Evolutionary conservation across 73 alveolate genomes (phyloP).

Genomic region (Tetrahymena malaccensis): DNA sequence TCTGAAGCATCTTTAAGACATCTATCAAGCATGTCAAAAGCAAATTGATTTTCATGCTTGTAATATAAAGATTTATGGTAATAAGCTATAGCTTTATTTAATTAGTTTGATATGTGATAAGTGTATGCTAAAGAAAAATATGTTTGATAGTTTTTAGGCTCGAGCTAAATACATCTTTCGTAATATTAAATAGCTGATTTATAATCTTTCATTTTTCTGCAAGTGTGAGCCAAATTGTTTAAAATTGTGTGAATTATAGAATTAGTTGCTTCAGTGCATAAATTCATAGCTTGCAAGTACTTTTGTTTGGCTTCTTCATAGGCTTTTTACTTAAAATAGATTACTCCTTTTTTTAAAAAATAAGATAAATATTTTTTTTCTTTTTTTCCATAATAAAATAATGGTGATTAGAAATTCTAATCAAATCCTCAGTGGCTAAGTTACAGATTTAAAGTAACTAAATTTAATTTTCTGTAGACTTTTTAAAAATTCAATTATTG

Average conservation of each 20-base stretch:
- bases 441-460: neutral
- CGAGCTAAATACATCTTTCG: constrained; percentile 48
- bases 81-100: constrained; percentile 73
- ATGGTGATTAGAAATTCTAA: neutral
- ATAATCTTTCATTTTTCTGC: constrained; percentile 71
- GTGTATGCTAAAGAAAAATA: constrained; percentile 83
- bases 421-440: neutral
- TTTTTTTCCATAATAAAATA: neutral
- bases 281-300: constrained; percentile 66
- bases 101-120: constrained; percentile 59
- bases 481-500: too few species aligned
- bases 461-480: neutral
- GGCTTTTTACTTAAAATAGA: constrained; percentile 70
- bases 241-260: constrained; percentile 77
- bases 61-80: constrained; percentile 89
- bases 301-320: constrained; percentile 70
- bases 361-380: neutral
- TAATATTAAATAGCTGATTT: constrained; percentile 38
- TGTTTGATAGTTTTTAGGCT: constrained; percentile 76
- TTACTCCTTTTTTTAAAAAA: constrained; percentile 52
- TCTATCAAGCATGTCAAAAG: constrained; percentile 79
- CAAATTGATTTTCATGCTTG: constrained; percentile 79
- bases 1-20: constrained; percentile 69
- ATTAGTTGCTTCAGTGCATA: constrained; percentile 82
- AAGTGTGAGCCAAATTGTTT: constrained; percentile 88